Evolutionary conservation across 2,329 filamentous ascomycete species (phyloP).

Genomic region (Cytospora paraplurivora): DNA sequence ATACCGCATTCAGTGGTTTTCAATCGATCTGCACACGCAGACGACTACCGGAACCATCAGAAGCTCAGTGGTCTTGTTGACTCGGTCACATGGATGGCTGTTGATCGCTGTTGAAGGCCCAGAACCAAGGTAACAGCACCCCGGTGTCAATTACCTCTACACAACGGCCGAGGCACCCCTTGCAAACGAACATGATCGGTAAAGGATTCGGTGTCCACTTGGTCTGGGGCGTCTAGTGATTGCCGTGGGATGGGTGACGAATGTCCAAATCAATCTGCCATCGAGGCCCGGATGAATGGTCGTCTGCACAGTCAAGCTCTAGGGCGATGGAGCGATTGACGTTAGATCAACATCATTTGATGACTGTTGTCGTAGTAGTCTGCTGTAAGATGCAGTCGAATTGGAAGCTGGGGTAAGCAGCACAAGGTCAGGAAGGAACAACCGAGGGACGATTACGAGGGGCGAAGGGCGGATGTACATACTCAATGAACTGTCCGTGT

Average conservation of each 20-base stretch:
- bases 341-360: neutral
- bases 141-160: neutral
- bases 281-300: neutral
- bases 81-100: neutral
- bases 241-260: neutral
- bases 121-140: neutral
- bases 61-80: neutral
- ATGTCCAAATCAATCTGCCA: neutral
- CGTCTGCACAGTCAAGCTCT: neutral
- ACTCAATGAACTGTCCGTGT: too few relatives aligned
- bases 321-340: neutral
- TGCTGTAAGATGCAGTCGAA: neutral
- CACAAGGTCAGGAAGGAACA: too few relatives aligned
- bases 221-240: neutral
- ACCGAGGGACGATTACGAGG: too few relatives aligned
- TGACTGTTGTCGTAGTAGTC: neutral
- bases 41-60: neutral
- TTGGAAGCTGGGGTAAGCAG: too few relatives aligned
- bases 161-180: neutral
- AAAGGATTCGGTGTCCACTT: neutral
- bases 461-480: too few relatives aligned
- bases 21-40: neutral
- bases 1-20: neutral
- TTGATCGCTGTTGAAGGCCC: neutral
- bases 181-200: neutral